phyloP scores from a whole-genome alignment of 345 rosid species.

The Clausena lansium region DNA sequence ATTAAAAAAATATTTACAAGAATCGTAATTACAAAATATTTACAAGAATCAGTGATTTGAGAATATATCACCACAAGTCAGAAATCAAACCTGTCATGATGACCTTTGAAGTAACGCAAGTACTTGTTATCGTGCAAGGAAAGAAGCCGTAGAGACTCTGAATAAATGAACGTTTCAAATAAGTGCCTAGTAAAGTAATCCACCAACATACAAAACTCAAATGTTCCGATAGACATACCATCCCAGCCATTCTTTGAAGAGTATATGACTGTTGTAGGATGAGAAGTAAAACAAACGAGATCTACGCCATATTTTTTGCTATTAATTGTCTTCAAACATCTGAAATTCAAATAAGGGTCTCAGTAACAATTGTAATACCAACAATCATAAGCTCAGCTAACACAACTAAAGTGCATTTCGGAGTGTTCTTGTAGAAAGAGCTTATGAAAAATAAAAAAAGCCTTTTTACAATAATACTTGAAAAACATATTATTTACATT shows the following conservation, averaged over 20 bases:
- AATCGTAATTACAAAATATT: constrained; percentile 1
- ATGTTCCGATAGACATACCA: constrained; percentile 46
- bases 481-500: no score
- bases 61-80: background rate
- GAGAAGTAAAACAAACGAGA: constrained; percentile 85
- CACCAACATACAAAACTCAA: background rate
- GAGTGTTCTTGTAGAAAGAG: background rate
- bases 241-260: constrained; percentile 99
- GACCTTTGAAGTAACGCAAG: constrained; percentile 94
- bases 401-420: background rate
- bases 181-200: background rate
- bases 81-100: constrained; percentile 83
- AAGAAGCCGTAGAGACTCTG: constrained; percentile 89
- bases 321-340: constrained; percentile 91
- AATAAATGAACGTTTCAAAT: background rate
- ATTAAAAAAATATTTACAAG: background rate
- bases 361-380: background rate
- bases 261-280: constrained; percentile 90
- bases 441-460: background rate
- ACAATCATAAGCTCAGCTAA: background rate
- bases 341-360: constrained; percentile 23
- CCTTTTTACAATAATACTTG: background rate
- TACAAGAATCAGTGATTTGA: constrained; percentile 3
- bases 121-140: constrained; percentile 95
- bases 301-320: constrained; percentile 99